These are phyloP conservation scores for Dactylellina leptospora DNA, from an alignment of 2,329 filamentous ascomycete species.

Conservation along the genomic window DNA sequence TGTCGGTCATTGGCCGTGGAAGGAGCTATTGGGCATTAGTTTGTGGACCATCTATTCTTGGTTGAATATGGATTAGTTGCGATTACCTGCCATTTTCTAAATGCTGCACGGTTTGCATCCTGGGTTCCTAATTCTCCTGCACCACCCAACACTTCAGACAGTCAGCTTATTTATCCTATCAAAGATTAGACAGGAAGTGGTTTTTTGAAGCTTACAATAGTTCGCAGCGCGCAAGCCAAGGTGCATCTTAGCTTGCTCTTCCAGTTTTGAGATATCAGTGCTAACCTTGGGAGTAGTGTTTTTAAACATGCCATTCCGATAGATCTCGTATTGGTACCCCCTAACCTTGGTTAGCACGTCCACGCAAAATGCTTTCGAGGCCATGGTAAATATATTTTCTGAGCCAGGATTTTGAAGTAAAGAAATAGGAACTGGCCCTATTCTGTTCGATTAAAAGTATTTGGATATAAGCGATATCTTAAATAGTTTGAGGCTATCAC, in stretches of 20 bases:
- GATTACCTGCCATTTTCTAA: slow-evolving; percentile 10
- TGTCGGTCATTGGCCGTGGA: slow-evolving; percentile 43
- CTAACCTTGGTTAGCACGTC: no score
- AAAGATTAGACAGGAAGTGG: background rate
- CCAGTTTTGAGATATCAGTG: background rate
- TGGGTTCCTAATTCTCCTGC: slow-evolving; percentile 61
- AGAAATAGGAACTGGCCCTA: no score
- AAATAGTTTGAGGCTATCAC: no score
- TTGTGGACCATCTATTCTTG: slow-evolving; percentile 3
- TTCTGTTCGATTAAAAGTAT: no score
- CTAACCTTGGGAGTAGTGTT: background rate
- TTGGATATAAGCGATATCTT: no score
- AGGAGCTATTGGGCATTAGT: slow-evolving; percentile 10
- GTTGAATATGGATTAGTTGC: background rate
- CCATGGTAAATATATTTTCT: no score
- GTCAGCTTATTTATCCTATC: no score
- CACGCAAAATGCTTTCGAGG: no score
- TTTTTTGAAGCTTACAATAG: background rate
- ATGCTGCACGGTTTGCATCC: slow-evolving; percentile 5
- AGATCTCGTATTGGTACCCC: background rate
- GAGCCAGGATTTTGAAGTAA: no score
- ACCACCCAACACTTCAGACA: slow-evolving; percentile 66
- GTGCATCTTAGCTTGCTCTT: background rate
- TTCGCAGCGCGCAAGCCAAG: background rate
- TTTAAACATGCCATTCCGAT: background rate